A percentile compares a stretch with the other conserved stretches of the same genome.
Conservation (phyloP, 148 eudicot genomes). For the Cornus controversa region DNA sequence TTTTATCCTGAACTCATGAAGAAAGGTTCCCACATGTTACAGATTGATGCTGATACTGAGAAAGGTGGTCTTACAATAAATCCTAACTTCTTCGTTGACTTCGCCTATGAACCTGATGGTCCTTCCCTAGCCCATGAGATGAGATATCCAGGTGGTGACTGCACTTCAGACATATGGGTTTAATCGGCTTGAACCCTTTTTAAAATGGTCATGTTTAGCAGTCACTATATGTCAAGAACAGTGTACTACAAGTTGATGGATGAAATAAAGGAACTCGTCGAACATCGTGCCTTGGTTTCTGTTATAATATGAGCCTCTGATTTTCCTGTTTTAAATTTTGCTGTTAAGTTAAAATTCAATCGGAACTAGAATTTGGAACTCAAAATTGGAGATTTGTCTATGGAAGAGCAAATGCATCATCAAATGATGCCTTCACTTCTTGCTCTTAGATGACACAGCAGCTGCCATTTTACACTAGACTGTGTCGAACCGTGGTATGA, state of each 20-base stretch:
- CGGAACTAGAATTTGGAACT: too few relatives aligned
- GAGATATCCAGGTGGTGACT: constrained; percentile 99
- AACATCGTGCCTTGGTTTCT: too few relatives aligned
- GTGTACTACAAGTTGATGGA: neutral
- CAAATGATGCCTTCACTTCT: too few relatives aligned
- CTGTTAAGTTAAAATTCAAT: neutral
- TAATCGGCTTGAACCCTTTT: constrained; percentile 21
- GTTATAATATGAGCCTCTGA: neutral
- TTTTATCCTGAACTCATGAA: constrained; percentile 86
- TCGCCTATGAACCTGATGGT: constrained; percentile 88
- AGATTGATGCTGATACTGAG: constrained; percentile 81
- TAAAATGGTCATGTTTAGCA: neutral
- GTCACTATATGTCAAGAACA: neutral
- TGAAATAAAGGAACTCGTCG: neutral
- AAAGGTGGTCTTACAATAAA: constrained; percentile 86
- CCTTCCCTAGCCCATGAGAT: constrained; percentile 94
- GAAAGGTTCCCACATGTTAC: constrained; percentile 90
- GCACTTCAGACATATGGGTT: constrained; percentile 97
- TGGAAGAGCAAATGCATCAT: too few relatives aligned
- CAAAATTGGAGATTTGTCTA: too few relatives aligned
- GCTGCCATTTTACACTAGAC: too few relatives aligned
- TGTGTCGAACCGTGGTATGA: too few relatives aligned
- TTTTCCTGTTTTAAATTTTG: too few relatives aligned
- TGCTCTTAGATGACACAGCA: too few relatives aligned
- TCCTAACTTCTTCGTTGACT: constrained; percentile 85